A percentile compares a stretch with the other conserved stretches of the same genome.
These are phyloP conservation scores for Diplodia mutila DNA, from an alignment of 2,329 filamentous ascomycete species.

Conservation along the genomic window DNA sequence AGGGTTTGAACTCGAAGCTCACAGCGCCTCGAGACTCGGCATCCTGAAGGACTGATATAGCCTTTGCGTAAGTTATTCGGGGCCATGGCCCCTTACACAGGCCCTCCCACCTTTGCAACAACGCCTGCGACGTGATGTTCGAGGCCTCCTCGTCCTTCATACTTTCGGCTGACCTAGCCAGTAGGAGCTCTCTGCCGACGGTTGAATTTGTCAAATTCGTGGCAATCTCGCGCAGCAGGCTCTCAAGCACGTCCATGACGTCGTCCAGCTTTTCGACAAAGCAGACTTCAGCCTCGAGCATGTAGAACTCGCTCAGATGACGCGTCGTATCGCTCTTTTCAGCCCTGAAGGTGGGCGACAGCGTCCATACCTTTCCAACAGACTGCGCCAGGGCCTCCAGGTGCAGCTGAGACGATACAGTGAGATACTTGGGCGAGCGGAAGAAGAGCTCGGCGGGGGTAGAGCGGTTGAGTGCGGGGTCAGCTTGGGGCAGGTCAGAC, in stretches of 20 bases:
- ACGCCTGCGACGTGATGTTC: slow-evolving; percentile 52
- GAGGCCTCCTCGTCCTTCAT: slow-evolving; percentile 35
- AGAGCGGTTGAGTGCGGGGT: background rate
- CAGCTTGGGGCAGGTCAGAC: slow-evolving; percentile 34
- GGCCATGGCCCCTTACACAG: slow-evolving; percentile 76
- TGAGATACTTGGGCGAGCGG: slow-evolving; percentile 85
- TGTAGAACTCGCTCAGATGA: slow-evolving; percentile 97
- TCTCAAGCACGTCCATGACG: slow-evolving; percentile 80
- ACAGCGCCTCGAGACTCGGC: slow-evolving; percentile 55
- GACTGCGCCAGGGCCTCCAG: slow-evolving; percentile 89
- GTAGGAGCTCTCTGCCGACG: slow-evolving; percentile 61
- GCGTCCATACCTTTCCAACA: slow-evolving; percentile 87
- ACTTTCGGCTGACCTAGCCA: slow-evolving; percentile 47
- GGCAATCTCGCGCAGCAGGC: slow-evolving; percentile 68
- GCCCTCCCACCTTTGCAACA: slow-evolving; percentile 73
- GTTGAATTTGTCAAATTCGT: slow-evolving; percentile 53
- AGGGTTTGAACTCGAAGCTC: slow-evolving; percentile 69
- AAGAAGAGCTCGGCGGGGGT: slow-evolving; percentile 67
- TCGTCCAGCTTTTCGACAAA: slow-evolving; percentile 72
- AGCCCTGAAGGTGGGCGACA: slow-evolving; percentile 92
- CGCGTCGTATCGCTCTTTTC: slow-evolving; percentile 91
- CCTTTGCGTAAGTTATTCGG: slow-evolving; percentile 79
- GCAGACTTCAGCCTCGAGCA: slow-evolving; percentile 90
- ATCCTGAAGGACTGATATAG: slow-evolving; percentile 69
- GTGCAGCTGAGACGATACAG: slow-evolving; percentile 92